Evolutionary conservation across 176 grass and related monocot species (phyloP).

Genomic region (Paspalum notatum): DNA sequence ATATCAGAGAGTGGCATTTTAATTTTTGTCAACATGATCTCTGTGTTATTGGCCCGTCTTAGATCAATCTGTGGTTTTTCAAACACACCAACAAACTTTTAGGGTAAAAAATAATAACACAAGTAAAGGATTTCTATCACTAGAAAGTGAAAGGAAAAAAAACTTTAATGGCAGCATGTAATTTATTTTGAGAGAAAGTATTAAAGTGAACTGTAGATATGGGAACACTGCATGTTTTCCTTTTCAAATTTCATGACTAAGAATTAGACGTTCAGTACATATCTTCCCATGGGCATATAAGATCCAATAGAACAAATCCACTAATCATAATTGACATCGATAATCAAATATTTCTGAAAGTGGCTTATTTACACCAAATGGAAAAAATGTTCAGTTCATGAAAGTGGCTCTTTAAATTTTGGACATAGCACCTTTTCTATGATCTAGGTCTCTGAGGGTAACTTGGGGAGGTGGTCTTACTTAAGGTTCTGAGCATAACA

Average conservation of each 20-base stretch:
- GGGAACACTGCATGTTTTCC: not conserved
- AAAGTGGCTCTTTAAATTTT: not conserved
- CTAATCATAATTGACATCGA: conserved; percentile 2
- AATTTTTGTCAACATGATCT: conserved; percentile 99
- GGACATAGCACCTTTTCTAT: not conserved
- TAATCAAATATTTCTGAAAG: conserved; percentile 11
- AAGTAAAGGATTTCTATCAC: conserved; percentile 23
- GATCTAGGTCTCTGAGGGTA: conserved; percentile 6
- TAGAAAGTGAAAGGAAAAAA: not conserved
- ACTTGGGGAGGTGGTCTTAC: conserved; percentile 3
- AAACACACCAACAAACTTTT: conserved; percentile 42
- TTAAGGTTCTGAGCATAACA: not conserved
- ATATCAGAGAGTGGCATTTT: conserved; percentile 96
- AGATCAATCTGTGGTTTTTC: conserved; percentile 65
- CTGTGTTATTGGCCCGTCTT: conserved; percentile 92
- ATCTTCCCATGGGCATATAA: not conserved
- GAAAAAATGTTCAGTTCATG: not conserved
- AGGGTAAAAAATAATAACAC: not conserved
- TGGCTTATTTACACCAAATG: conserved; percentile 12
- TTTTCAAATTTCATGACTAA: not conserved
- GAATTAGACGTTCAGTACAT: conserved; percentile 10
- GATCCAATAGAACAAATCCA: not conserved
- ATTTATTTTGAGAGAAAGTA: conserved; percentile 32
- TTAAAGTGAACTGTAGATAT: not conserved
- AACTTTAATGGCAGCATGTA: conserved; percentile 28